phyloP scores from a whole-genome alignment of 2,329 filamentous ascomycete genomes.

The Cercospora sp. region DNA sequence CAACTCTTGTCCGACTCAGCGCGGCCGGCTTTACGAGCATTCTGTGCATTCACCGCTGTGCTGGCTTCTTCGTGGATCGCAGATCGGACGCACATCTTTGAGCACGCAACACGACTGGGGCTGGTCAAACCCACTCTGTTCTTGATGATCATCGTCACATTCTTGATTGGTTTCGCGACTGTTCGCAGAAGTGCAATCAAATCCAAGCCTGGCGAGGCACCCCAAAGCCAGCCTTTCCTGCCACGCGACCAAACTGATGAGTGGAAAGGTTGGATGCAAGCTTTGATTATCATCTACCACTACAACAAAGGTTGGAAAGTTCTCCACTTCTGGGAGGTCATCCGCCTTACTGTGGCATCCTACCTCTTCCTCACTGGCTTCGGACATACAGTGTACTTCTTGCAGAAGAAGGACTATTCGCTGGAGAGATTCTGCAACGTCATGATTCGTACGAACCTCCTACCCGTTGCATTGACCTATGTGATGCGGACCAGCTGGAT shows the following conservation, averaged over 20 bases:
- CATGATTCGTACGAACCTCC: conserved; percentile 58
- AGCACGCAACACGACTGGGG: conserved; percentile 51
- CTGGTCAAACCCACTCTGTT: conserved; percentile 40
- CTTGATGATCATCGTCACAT: conserved; percentile 32
- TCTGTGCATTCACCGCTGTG: conserved; percentile 16
- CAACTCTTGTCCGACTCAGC: conserved; percentile 12
- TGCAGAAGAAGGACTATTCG: conserved; percentile 59
- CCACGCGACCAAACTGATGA: conserved; percentile 61
- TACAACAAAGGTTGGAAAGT: conserved; percentile 56
- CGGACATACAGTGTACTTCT: conserved; percentile 61
- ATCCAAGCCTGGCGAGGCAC: conserved; percentile 4
- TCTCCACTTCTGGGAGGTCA: conserved; percentile 56
- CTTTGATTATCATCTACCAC: conserved; percentile 57
- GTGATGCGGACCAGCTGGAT: conserved; percentile 58
- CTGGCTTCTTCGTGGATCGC: conserved; percentile 47
- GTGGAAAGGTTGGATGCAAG: conserved; percentile 68
- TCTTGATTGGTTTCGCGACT: conserved; percentile 34
- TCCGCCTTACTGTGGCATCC: conserved; percentile 56
- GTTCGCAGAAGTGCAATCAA: conserved; percentile 20
- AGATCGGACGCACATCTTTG: conserved; percentile 57
- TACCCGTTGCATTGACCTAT: conserved; percentile 56
- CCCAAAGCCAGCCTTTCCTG: conserved; percentile 46
- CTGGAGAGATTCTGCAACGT: conserved; percentile 54
- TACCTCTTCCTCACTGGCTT: conserved; percentile 66
- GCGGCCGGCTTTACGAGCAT: conserved; percentile 16